Evolutionary conservation across 2,329 filamentous ascomycete genomes (phyloP).

Genomic region (Pseudogymnoascus sp.): DNA sequence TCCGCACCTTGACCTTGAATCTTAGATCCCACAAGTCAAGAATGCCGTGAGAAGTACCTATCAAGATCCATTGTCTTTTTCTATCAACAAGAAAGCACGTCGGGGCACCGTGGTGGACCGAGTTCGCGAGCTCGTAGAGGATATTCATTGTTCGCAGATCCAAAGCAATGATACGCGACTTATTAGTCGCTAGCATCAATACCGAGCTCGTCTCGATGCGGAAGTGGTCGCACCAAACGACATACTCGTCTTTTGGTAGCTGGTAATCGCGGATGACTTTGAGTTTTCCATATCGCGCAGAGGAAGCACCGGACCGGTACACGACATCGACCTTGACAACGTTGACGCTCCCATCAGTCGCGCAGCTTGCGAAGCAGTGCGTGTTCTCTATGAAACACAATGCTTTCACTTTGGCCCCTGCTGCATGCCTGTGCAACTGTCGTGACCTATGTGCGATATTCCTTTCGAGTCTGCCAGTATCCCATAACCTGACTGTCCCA

Average conservation of each 20-base stretch:
- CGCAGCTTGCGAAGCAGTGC: constrained; percentile 86
- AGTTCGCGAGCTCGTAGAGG: constrained; percentile 74
- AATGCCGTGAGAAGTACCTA: constrained; percentile 89
- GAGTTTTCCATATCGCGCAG: constrained; percentile 67
- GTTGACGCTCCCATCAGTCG: constrained; percentile 81
- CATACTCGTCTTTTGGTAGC: constrained; percentile 64
- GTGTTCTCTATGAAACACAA: constrained; percentile 90
- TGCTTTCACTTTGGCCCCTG: constrained; percentile 65
- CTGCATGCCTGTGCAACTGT: constrained; percentile 70
- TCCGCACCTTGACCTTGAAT: constrained; percentile 81
- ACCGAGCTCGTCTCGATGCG: constrained; percentile 74
- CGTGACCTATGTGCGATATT: constrained; percentile 83
- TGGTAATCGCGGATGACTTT: constrained; percentile 71
- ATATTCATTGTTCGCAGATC: constrained; percentile 81
- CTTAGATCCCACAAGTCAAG: constrained; percentile 92
- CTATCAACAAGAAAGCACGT: constrained; percentile 86
- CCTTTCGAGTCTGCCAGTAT: constrained; percentile 78
- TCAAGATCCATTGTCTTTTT: constrained; percentile 79
- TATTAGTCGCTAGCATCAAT: constrained; percentile 77
- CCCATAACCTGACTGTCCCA: constrained; percentile 86
- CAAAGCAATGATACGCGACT: constrained; percentile 72
- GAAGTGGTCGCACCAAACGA: constrained; percentile 88
- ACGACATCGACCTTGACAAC: constrained; percentile 65
- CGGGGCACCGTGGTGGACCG: constrained; percentile 82
- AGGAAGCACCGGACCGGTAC: constrained; percentile 46